Conservation (phyloP, 345 rosid genomes). For the Acer campestre region DNA sequence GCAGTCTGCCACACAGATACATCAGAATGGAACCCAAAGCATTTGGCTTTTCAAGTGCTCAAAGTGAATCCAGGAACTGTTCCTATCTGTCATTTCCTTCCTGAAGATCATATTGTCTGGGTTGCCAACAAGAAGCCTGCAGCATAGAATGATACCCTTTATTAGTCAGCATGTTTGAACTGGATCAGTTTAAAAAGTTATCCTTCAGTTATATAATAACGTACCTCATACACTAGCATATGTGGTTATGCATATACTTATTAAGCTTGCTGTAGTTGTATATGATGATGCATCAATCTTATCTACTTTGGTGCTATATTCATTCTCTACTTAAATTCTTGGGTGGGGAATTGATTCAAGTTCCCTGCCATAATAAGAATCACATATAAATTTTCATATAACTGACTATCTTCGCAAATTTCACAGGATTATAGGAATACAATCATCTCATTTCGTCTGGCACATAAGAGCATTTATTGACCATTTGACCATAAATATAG, state of each 20-base stretch:
- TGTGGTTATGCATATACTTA: conserved; percentile 13
- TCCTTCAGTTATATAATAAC: conserved; percentile 23
- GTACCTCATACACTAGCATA: conserved; percentile 9
- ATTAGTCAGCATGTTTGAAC: conserved; percentile 22
- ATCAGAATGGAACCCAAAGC: conserved; percentile 83
- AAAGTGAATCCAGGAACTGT: conserved; percentile 72
- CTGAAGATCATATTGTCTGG: conserved; percentile 76
- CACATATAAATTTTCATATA: background rate
- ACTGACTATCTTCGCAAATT: background rate
- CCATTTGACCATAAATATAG: background rate
- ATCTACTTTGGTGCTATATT: conserved; percentile 8
- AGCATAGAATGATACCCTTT: conserved; percentile 1
- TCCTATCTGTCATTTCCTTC: conserved; percentile 84
- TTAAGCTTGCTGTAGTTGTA: conserved; percentile 13
- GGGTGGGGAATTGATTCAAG: background rate
- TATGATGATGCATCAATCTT: background rate
- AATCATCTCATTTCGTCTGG: background rate
- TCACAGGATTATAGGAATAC: background rate
- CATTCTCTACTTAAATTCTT: conserved; percentile 1
- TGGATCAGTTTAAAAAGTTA: background rate
- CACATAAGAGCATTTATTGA: background rate
- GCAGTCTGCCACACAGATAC: conserved; percentile 88
- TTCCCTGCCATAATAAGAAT: background rate
- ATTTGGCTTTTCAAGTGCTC: conserved; percentile 76
- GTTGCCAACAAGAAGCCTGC: conserved; percentile 38